phyloP scores from a whole-genome alignment of 129 eudicot species.

The Helianthus annuus region DNA sequence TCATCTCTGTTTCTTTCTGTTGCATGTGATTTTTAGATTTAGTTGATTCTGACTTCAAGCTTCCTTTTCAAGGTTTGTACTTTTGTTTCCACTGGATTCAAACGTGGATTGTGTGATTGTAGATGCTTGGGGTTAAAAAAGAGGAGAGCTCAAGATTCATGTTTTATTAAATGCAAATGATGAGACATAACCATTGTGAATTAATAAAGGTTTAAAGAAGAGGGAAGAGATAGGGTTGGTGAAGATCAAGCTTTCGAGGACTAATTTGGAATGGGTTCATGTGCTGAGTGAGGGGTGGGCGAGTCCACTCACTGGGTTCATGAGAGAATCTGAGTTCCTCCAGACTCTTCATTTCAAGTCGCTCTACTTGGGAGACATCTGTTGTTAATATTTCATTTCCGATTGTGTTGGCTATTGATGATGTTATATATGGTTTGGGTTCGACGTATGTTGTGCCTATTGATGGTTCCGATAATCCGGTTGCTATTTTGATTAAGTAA shows the following conservation, averaged over 20 bases:
- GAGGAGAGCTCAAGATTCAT: too few species aligned
- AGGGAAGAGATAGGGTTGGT: slow-evolving; percentile 49
- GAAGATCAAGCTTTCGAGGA: slow-evolving; percentile 54
- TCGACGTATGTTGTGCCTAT: slow-evolving; percentile 57
- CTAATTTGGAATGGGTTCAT: slow-evolving; percentile 91
- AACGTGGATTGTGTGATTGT: too few species aligned
- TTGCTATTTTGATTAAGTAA: slow-evolving; percentile 85
- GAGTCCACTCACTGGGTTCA: slow-evolving; percentile 85
- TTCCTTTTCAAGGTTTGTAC: too few species aligned
- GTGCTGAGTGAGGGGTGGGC: slow-evolving; percentile 98
- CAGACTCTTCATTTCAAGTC: slow-evolving; percentile 97
- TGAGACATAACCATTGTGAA: too few species aligned
- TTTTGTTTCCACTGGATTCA: too few species aligned
- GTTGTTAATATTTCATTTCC: slow-evolving; percentile 92
- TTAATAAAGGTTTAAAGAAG: slow-evolving; percentile 31
- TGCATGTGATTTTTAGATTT: too few species aligned
- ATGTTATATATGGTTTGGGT: slow-evolving; percentile 36
- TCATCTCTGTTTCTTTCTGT: too few species aligned
- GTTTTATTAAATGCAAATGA: too few species aligned
- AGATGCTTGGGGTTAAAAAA: too few species aligned
- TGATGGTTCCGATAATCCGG: slow-evolving; percentile 53
- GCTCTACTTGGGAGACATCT: slow-evolving; percentile 72
- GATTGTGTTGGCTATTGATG: slow-evolving; percentile 80
- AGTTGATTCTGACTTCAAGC: too few species aligned
- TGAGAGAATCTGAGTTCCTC: slow-evolving; percentile 98